phyloP scores from a whole-genome alignment of 1,284 basidiomycete genomes.

The Marasmius oreades region DNA sequence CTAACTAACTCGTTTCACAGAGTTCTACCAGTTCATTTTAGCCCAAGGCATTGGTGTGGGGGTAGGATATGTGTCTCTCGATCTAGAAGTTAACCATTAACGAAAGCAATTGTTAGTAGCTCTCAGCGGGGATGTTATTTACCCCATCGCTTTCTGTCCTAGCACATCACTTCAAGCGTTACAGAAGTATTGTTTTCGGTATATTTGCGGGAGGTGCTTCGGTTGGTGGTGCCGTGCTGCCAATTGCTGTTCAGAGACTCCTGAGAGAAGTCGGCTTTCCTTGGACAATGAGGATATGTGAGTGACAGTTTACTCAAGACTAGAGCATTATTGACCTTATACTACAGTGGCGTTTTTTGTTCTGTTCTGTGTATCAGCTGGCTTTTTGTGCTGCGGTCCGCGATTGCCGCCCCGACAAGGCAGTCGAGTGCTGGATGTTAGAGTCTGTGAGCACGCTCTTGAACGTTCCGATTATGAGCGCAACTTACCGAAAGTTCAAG shows the following conservation, averaged over 20 bases:
- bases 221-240: constrained; percentile 17
- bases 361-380: constrained; percentile 14
- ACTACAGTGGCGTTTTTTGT: constrained; percentile 18
- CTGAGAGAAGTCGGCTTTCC: constrained; percentile 17
- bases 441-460: constrained; percentile 15
- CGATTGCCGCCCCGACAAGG: constrained; percentile 16
- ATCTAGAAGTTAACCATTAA: neutral
- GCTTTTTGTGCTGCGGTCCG: constrained; percentile 16
- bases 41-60: constrained; percentile 20
- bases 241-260: constrained; percentile 18
- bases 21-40: constrained; percentile 19
- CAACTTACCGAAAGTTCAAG: constrained; percentile 2
- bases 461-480: too few species aligned
- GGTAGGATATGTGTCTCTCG: constrained; percentile 2
- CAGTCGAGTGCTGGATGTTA: constrained; percentile 15
- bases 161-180: constrained; percentile 19
- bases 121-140: constrained; percentile 17
- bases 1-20: constrained; percentile 3
- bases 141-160: constrained; percentile 17
- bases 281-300: constrained; percentile 19
- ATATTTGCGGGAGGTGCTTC: constrained; percentile 19
- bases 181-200: constrained; percentile 17
- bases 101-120: constrained; percentile 3
- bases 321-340: neutral
- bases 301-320: neutral